A percentile compares a stretch with the other conserved stretches of the same genome.
Evolutionary conservation across 1,284 basidiomycete genomes (phyloP).

Genomic region (Sanghuangporus baumii): DNA sequence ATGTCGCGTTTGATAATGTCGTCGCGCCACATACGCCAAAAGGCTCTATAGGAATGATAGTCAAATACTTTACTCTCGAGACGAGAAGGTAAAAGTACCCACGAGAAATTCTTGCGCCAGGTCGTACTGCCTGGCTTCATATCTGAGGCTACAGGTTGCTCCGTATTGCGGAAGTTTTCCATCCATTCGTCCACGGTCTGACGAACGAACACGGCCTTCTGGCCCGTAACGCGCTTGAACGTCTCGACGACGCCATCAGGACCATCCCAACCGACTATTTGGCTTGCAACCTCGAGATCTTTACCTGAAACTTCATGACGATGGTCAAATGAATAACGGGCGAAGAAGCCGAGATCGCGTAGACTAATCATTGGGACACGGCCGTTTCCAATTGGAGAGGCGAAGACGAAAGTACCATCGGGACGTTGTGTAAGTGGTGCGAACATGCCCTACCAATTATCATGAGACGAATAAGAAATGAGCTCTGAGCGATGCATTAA

Average conservation of each 20-base stretch:
- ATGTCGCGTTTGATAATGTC: conserved; percentile 38
- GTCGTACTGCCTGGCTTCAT: conserved; percentile 12
- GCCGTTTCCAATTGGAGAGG: conserved; percentile 32
- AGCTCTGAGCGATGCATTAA: background rate
- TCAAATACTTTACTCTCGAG: background rate
- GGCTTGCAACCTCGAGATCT: conserved; percentile 37
- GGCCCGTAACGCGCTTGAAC: conserved; percentile 41
- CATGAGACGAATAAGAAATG: background rate
- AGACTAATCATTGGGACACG: conserved; percentile 40
- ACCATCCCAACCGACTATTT: conserved; percentile 39
- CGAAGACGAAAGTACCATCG: conserved; percentile 43
- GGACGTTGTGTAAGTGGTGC: conserved; percentile 33
- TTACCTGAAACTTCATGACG: conserved; percentile 33
- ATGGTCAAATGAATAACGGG: conserved; percentile 41
- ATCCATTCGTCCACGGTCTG: conserved; percentile 39
- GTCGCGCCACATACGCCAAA: conserved; percentile 37
- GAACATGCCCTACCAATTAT: conserved; percentile 3
- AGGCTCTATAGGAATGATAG: conserved; percentile 22
- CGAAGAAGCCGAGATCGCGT: conserved; percentile 43
- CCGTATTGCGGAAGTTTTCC: conserved; percentile 28
- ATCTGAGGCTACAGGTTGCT: conserved; percentile 29
- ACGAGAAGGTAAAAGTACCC: background rate
- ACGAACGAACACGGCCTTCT: conserved; percentile 33
- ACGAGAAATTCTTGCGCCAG: conserved; percentile 34
- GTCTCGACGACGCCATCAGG: conserved; percentile 28